These are phyloP conservation scores for Xylaria multiplex DNA, from an alignment of 2,329 filamentous ascomycete genomes.

Conservation along the genomic window DNA sequence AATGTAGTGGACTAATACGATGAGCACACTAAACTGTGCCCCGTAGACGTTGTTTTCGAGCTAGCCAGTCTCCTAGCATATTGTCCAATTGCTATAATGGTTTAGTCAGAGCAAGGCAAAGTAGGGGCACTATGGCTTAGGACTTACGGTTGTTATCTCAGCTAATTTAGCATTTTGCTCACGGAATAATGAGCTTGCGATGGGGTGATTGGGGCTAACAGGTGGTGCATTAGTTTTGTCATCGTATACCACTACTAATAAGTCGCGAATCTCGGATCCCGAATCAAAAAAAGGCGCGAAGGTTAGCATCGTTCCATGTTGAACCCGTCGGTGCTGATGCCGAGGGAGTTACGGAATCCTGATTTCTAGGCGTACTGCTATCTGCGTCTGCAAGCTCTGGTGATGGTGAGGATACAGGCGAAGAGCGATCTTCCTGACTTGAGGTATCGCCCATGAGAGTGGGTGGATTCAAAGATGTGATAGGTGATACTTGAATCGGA, in stretches of 20 bases:
- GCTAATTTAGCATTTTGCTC: constrained; percentile 87
- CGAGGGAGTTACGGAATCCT: constrained; percentile 63
- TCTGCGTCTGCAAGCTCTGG: constrained; percentile 65
- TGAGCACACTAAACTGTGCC: constrained; percentile 29
- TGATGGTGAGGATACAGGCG: constrained; percentile 71
- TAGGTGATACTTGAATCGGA: constrained; percentile 71
- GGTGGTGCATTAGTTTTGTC: constrained; percentile 87
- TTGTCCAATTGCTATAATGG: constrained; percentile 77
- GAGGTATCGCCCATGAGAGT: constrained; percentile 76
- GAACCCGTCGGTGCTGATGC: constrained; percentile 67
- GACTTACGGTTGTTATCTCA: constrained; percentile 80
- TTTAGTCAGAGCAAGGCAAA: constrained; percentile 12
- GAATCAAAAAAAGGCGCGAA: constrained; percentile 93
- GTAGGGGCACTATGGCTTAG: constrained; percentile 20
- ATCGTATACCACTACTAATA: constrained; percentile 91
- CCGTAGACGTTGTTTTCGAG: constrained; percentile 66
- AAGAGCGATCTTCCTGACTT: constrained; percentile 73
- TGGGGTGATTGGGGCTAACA: constrained; percentile 83
- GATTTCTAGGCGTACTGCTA: constrained; percentile 55
- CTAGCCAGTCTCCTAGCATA: constrained; percentile 84
- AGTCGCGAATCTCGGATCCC: constrained; percentile 85
- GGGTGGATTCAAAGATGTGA: constrained; percentile 65
- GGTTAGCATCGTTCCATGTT: constrained; percentile 86
- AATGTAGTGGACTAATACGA: neutral
- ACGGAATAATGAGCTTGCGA: constrained; percentile 81